These are phyloP conservation scores for Pythium angustatum DNA, from an alignment of 352 stramenopile genomes.

Conservation along the genomic window DNA sequence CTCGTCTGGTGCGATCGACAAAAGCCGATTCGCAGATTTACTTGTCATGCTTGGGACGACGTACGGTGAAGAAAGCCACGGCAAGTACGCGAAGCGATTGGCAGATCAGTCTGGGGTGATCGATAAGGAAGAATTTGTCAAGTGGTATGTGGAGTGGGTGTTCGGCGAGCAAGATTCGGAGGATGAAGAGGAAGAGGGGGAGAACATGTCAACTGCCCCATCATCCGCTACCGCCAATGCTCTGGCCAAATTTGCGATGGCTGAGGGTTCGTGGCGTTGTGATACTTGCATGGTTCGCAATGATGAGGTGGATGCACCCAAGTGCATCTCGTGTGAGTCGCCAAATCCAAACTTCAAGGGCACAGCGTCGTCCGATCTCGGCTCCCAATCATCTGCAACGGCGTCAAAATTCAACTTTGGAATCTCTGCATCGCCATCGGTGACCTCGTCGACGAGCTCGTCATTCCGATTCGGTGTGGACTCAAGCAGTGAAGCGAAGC, in stretches of 20 bases:
- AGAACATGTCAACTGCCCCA: neutral
- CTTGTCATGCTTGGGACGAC: slow-evolving; percentile 28
- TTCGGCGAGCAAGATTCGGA: slow-evolving; percentile 49
- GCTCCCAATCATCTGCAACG: neutral
- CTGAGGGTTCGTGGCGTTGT: slow-evolving; percentile 39
- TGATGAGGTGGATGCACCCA: slow-evolving; percentile 11
- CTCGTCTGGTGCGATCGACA: slow-evolving; percentile 17
- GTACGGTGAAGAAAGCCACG: slow-evolving; percentile 30
- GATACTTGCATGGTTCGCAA: slow-evolving; percentile 35
- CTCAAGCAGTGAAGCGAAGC: neutral
- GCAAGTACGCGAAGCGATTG: slow-evolving; percentile 21
- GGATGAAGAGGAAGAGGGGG: slow-evolving; percentile 26
- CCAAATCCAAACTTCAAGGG: slow-evolving; percentile 35
- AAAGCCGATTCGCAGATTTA: slow-evolving; percentile 25
- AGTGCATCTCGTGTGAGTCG: slow-evolving; percentile 37
- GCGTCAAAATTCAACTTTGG: slow-evolving; percentile 22
- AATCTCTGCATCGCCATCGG: neutral
- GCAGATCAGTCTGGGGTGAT: slow-evolving; percentile 19
- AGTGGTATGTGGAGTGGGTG: slow-evolving; percentile 33
- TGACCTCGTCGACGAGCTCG: neutral
- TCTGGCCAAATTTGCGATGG: slow-evolving; percentile 26
- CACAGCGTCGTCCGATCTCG: neutral
- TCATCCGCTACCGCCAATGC: slow-evolving; percentile 6
- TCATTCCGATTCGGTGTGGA: slow-evolving; percentile 23
- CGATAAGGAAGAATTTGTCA: slow-evolving; percentile 27